Base-by-base conservation (phyloP, 2,329 filamentous ascomycete genomes). In the Blastomyces percursus region DNA sequence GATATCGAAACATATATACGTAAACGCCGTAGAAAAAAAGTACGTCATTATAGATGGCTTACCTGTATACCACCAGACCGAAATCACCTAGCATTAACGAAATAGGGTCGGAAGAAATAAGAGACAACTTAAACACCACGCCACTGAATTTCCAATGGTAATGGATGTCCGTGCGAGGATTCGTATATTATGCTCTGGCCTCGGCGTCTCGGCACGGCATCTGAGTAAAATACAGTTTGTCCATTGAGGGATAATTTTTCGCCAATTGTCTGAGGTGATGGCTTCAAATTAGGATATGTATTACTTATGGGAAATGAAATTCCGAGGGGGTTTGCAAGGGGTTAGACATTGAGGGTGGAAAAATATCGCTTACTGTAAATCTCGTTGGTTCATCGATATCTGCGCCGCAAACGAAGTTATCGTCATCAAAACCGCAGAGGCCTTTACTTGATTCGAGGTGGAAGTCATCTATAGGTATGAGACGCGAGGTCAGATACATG, bases 401-500 rank as follows among this genome's bases (percentile, higher is more conserved):
- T 8, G 66, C 61, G 4, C 77, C 82, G 70, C 86, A 89, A 16
- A 75, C 79, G 51, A 88, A 78, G 6, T 74, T 75, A n/a, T 79
- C 80, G 2, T 80, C 75, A 55, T 57, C 12, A 12, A 88, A 77
- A 0, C 79, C 81, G 66, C 86, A 89, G 16, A 71, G 73, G 7
- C 84, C 84, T 69, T 85, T 86, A 56, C 80, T 82, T 14, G 82
- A 83, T 57, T 74, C 77, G 14, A 87, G 73, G 0, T 82, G 85
- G 74, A 85, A 84, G 16, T 55, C 65, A 21, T 62, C 66, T 62
- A n/a, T n/a, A n/a, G n/a, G 30, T 32, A 16, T 60, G 64, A 40
- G 68, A 67, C 1, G 67, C 61, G 30, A 65, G 68, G 66, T 75
- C 87, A 59, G 56, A 44, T 6, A 27, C 4, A 44, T 42, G 14